Percentiles rank a stretch among this genome's conserved stretches.
Evolutionary conservation across 164 flowering plant genomes (phyloP).

Genomic region (Houttuynia cordata): DNA sequence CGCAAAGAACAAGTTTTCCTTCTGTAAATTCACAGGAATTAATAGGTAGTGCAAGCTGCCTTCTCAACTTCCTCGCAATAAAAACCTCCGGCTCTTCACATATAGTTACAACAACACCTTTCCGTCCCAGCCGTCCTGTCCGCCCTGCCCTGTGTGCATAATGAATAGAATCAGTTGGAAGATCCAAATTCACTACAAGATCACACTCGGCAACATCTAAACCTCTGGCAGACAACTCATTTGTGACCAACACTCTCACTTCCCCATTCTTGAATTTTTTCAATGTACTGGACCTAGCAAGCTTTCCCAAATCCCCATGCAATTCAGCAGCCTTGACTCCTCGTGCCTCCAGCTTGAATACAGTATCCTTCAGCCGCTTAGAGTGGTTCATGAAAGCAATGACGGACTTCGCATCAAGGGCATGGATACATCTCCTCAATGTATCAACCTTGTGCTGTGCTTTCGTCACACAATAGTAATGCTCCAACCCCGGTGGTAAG

Average conservation of each 20-base stretch:
- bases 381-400: constrained; percentile 92
- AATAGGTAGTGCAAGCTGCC: constrained; percentile 64
- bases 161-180: constrained; percentile 81
- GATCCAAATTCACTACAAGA: constrained; percentile 82
- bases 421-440: constrained; percentile 83
- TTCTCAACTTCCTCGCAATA: constrained; percentile 70
- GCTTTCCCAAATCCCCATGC: constrained; percentile 93
- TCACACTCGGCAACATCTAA: constrained; percentile 91
- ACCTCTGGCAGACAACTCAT: constrained; percentile 96
- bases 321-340: constrained; percentile 80
- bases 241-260: constrained; percentile 81
- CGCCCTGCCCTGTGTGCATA: constrained; percentile 98
- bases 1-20: constrained; percentile 49
- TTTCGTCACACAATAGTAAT: constrained; percentile 60
- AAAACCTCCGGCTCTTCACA: constrained; percentile 89
- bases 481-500: constrained; percentile 73
- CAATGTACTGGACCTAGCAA: constrained; percentile 63
- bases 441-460: constrained; percentile 84
- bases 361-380: constrained; percentile 79
- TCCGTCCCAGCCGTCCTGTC: constrained; percentile 83
- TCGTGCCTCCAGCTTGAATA: constrained; percentile 87
- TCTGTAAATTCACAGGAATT: constrained; percentile 65
- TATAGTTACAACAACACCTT: constrained; percentile 69
- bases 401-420: constrained; percentile 79
- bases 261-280: constrained; percentile 80